Base-by-base conservation (phyloP, 345 rosid genomes). In the Noccaea bulbosa region DNA sequence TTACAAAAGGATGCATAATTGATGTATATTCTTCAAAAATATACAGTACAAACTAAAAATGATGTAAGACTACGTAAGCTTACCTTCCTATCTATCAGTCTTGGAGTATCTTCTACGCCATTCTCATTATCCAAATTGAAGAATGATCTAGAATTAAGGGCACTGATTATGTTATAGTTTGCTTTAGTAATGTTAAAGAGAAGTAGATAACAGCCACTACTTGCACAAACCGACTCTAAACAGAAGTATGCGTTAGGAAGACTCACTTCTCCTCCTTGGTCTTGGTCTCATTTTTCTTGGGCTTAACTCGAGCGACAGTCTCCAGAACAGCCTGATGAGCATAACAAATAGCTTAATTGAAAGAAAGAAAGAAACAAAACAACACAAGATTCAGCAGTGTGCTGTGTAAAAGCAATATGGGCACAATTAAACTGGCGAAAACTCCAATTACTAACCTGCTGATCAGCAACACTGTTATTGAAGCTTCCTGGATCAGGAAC, bases 31-130 rank as follows among this genome's bases (percentile, higher is more conserved):
- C 39, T 58, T 20, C 39, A 60, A 11, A 0, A 62, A 12, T 16
- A 53, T 16, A 37, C 0, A 50, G 33, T 32, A 57, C 1, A 11
- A 27, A n/a, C n/a, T n/a, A n/a, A n/a, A n/a, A n/a, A 2, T 11
- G 11, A 8, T 59, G 34, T 4, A 20, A 56, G 50, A 65, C 46
- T 41, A 74, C 45, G 44, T 6, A 53, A 51, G 11, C 62, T 55
- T 35, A 93, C 98, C 90, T 87, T 91, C 74, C 91, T 81, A 81
- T 93, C 98, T 57, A 93, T 93, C 62, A 93, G 81, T 44, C 91
- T 91, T 46, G 96, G 94, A 58, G 89, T 91, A 74, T 93, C 98
- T 79, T 91, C 97, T 0, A 74, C 86, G 39, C 87, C 85, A 76
- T 93, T 91, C 65, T 93, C 97, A 68, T 84, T 85, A 77, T 90